Conservation (phyloP, 2,329 filamentous ascomycete species). For the Aspergillus sp. region DNA sequence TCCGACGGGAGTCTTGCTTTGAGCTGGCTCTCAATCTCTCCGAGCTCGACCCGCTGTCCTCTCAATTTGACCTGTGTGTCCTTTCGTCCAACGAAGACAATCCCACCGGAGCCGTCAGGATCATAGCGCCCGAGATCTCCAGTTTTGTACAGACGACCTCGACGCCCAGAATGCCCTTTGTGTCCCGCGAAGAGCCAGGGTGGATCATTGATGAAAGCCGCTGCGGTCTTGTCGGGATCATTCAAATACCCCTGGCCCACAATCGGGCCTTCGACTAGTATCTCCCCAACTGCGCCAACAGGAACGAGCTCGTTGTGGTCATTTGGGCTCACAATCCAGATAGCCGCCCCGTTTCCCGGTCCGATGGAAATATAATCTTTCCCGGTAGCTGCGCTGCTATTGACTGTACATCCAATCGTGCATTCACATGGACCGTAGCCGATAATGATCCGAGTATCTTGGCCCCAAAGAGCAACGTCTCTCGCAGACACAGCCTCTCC, state of each 20-base stretch:
- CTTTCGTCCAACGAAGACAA: slow-evolving; percentile 39
- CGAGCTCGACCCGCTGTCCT: slow-evolving; percentile 45
- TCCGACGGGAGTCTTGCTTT: slow-evolving; percentile 27
- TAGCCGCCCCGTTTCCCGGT: slow-evolving; percentile 32
- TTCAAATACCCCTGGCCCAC: slow-evolving; percentile 49
- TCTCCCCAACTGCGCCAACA: slow-evolving; percentile 48
- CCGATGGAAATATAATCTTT: slow-evolving; percentile 41
- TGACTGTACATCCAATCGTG: slow-evolving; percentile 41
- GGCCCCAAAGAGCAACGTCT: slow-evolving; percentile 43
- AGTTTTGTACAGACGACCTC: slow-evolving; percentile 40
- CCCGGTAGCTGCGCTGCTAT: slow-evolving; percentile 33
- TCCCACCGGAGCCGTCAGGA: slow-evolving; percentile 36
- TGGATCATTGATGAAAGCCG: slow-evolving; percentile 38
- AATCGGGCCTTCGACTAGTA: slow-evolving; percentile 49
- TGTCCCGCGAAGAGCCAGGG: slow-evolving; percentile 34
- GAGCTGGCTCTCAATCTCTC: slow-evolving; percentile 41
- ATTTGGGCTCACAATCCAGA: slow-evolving; percentile 42
- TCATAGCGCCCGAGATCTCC: slow-evolving; percentile 41
- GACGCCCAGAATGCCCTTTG: slow-evolving; percentile 23
- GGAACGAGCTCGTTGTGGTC: slow-evolving; percentile 38
- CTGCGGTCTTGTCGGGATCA: slow-evolving; percentile 35
- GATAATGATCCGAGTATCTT: slow-evolving; percentile 44
- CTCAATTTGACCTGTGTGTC: slow-evolving; percentile 44
- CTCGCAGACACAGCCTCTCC: slow-evolving; percentile 45
- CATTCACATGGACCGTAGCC: slow-evolving; percentile 46